Evolutionary conservation across 441 rosid genomes (phyloP), one percentile per base, ranked within the genome.

Genomic region (Gossypium davidsonii): DNA sequence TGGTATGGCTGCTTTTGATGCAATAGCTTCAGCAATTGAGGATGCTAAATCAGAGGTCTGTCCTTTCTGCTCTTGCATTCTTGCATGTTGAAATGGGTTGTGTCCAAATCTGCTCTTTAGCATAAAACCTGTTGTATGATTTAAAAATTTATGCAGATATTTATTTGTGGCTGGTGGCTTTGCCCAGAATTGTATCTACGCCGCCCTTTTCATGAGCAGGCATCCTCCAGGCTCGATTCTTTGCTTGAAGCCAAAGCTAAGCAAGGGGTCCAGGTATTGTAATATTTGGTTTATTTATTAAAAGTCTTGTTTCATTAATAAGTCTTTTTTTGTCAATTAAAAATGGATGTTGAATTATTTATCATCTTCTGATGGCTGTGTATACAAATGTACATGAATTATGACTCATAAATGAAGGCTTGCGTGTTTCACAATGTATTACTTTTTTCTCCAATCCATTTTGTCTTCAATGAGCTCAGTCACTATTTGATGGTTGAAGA

Each of bases 101-200:
- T 11, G 64, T n/a, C 26, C 55, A 65, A 12, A 26, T 70, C 62
- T 49, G 48, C 2, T 4, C 51, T 71, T 60, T 63, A 56, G 39
- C 70, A 56, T 71, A 21, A 61, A 74, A 53, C 46, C 7, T 71
- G 26, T 76, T 68, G 64, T 74, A 68, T 80, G 73, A 68, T 79
- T 76, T 71, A 67, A 78, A 77, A 59, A 76, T 53, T 71, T 64
- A 8, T 80, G 82, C 96, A 96, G 98, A 89, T 96, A 80, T 96
- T 96, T 84, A 93, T 96, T 57, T 91, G 96, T 84, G 99, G 98
- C 72, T 96, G 99, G 99, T 96, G 99, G 99, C 73, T 96, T 73
- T 96, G 99, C 88, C 99, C 98, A 66, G 99, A 96, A 82, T 88
- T 96, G 77, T 96, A 91, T 84, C 84, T 96, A 74, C 86, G 91